A percentile compares a stretch with the other conserved stretches of the same genome.
phyloP scores from a whole-genome alignment of 2,329 filamentous ascomycete genomes.

The Pseudonectria foliicola region DNA sequence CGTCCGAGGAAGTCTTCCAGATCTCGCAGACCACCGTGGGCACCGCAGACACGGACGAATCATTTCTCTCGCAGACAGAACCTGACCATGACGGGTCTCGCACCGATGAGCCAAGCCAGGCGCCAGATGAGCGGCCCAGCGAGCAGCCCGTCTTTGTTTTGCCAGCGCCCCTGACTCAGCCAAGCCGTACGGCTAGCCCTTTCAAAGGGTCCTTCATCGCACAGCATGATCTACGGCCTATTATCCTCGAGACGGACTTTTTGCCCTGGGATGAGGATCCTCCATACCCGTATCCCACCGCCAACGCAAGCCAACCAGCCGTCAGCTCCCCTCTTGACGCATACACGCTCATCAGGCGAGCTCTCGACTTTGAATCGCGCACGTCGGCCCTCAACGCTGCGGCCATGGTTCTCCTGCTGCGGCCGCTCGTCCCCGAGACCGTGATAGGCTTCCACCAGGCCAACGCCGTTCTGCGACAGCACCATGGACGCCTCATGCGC shows the following conservation, averaged over 20 bases:
- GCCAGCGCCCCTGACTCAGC: slow-evolving; percentile 9
- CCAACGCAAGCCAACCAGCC: slow-evolving; percentile 8
- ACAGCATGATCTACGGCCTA: slow-evolving; percentile 32
- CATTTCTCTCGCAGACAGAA: slow-evolving; percentile 21
- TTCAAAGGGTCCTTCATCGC: slow-evolving; percentile 21
- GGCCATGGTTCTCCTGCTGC: slow-evolving; percentile 53
- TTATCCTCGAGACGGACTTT: slow-evolving; percentile 51
- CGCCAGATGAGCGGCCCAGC: slow-evolving; percentile 1
- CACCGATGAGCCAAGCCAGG: slow-evolving; percentile 3
- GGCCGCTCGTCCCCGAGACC: slow-evolving; percentile 46
- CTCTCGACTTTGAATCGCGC: slow-evolving; percentile 49
- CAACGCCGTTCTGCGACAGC: slow-evolving; percentile 49
- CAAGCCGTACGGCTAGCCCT: slow-evolving; percentile 16
- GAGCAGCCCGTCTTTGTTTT: slow-evolving; percentile 7
- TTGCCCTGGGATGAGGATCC: slow-evolving; percentile 52
- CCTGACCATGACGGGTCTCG: slow-evolving; percentile 6
- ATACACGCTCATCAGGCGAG: slow-evolving; percentile 44
- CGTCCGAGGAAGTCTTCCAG: slow-evolving; percentile 34
- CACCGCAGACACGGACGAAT: slow-evolving; percentile 22
- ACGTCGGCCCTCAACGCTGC: slow-evolving; percentile 53
- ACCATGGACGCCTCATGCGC: slow-evolving; percentile 51
- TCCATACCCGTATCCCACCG: slow-evolving; percentile 41
- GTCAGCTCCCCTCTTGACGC: slow-evolving; percentile 43
- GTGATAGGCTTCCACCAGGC: slow-evolving; percentile 51
- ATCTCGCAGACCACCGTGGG: slow-evolving; percentile 40